Conservation (phyloP, 257 asterid species). For the Salvia hispanica region DNA sequence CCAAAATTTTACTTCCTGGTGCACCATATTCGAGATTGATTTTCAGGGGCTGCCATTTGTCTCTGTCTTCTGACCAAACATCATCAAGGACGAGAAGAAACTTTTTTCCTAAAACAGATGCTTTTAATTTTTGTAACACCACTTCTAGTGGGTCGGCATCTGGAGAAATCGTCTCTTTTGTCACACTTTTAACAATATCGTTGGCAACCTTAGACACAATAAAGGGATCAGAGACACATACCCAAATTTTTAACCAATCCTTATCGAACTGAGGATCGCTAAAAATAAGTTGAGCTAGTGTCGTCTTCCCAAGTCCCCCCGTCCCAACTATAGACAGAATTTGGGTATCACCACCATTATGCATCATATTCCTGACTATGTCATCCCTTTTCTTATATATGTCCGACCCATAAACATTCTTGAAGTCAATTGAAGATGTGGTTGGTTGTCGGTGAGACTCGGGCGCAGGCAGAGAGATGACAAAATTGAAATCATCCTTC, state of each 20-base stretch:
- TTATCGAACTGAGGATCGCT: background rate
- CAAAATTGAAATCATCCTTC: background rate
- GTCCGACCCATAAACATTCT: background rate
- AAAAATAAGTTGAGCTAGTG: slow-evolving; percentile 20
- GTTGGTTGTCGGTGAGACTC: background rate
- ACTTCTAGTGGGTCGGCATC: background rate
- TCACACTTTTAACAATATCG: background rate
- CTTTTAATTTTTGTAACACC: background rate
- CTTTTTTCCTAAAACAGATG: background rate
- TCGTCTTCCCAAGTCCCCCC: slow-evolving; percentile 16
- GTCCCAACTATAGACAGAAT: slow-evolving; percentile 4
- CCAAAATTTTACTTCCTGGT: slow-evolving; percentile 6
- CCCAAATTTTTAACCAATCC: slow-evolving; percentile 12
- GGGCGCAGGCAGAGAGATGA: background rate
- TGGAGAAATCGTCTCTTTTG: background rate
- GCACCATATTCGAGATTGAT: background rate
- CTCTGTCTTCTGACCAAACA: slow-evolving; percentile 21
- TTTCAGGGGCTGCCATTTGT: slow-evolving; percentile 17
- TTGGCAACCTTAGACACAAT: background rate
- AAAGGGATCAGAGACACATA: slow-evolving; percentile 30
- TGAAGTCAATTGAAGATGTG: background rate
- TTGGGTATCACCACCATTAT: background rate
- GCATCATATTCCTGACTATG: background rate
- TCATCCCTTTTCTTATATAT: background rate
- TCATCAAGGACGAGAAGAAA: slow-evolving; percentile 31